These are phyloP conservation scores for Aspergillus sp. DNA, from an alignment of 2,329 filamentous ascomycete genomes.

Conservation along the genomic window DNA sequence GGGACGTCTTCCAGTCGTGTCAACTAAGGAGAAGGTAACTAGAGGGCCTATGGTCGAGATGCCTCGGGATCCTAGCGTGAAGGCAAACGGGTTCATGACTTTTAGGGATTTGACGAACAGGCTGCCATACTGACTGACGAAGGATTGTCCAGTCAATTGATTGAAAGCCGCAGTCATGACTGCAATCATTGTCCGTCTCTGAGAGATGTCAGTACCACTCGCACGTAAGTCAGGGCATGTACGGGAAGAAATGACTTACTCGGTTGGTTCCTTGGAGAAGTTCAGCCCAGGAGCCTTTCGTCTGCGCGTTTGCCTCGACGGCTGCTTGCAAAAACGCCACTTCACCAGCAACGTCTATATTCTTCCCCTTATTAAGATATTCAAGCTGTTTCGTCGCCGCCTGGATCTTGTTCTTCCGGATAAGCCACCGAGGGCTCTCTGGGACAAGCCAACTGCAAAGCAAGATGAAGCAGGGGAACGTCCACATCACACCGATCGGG, in stretches of 20 bases:
- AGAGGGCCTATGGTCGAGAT: neutral
- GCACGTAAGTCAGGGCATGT: neutral
- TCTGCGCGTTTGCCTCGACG: neutral
- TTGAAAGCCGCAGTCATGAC: neutral
- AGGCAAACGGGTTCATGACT: neutral
- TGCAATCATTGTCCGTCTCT: neutral
- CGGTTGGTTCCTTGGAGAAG: slow-evolving; percentile 1
- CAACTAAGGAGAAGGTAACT: neutral
- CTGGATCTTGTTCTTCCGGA: neutral
- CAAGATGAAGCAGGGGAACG: neutral
- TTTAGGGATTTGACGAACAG: neutral
- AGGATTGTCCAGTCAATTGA: neutral
- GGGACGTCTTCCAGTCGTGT: neutral
- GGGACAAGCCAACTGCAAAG: slow-evolving; percentile 1
- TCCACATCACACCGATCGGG: neutral
- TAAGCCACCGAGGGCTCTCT: slow-evolving; percentile 3
- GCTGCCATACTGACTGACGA: slow-evolving; percentile 1
- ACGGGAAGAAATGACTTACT: neutral
- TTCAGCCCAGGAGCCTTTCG: neutral
- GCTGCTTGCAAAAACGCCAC: neutral
- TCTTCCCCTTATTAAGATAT: neutral
- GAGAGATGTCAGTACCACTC: neutral
- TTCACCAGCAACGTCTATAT: neutral
- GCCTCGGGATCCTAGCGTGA: neutral
- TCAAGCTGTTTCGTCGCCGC: neutral